These are phyloP conservation scores for Kwoniella mangroviensis DNA, from an alignment of 768 basidiomycete species.

Conservation along the genomic window DNA sequence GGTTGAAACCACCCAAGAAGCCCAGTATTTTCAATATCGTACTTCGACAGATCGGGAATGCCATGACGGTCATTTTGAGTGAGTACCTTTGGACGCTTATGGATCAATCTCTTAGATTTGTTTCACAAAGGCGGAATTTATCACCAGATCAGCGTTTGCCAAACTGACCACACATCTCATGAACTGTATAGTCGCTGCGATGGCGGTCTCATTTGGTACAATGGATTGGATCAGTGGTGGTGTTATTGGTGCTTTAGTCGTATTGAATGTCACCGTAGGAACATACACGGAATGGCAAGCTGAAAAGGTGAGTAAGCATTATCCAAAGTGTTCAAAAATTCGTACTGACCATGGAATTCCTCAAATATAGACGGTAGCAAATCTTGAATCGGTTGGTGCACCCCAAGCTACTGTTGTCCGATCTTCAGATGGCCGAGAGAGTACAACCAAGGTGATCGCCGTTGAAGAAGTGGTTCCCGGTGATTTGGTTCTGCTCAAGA, in stretches of 20 bases:
- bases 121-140: too few relatives aligned
- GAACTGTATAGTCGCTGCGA: constrained; percentile 49
- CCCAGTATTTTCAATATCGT: constrained; percentile 51
- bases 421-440: constrained; percentile 23
- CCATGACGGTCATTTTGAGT: constrained; percentile 50
- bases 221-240: constrained; percentile 65
- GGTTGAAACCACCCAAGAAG: constrained; percentile 53
- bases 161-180: background rate
- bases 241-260: constrained; percentile 57
- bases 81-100: too few relatives aligned
- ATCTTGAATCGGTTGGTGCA: constrained; percentile 58
- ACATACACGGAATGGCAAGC: constrained; percentile 58
- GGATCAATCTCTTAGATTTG: too few relatives aligned
- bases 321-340: background rate
- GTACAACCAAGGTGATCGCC: constrained; percentile 38
- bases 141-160: background rate
- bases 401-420: constrained; percentile 58
- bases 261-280: constrained; percentile 57
- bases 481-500: constrained; percentile 60
- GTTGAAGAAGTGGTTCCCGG: constrained; percentile 59
- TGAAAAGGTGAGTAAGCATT: constrained; percentile 46
- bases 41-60: constrained; percentile 54
- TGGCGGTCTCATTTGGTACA: constrained; percentile 66
- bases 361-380: constrained; percentile 56
- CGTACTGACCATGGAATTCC: background rate